Evolutionary conservation across 371 early-diverging fungal genomes (phyloP), one percentile per base, ranked within the genome.

Genomic region (Phascolomyces articulosus): DNA sequence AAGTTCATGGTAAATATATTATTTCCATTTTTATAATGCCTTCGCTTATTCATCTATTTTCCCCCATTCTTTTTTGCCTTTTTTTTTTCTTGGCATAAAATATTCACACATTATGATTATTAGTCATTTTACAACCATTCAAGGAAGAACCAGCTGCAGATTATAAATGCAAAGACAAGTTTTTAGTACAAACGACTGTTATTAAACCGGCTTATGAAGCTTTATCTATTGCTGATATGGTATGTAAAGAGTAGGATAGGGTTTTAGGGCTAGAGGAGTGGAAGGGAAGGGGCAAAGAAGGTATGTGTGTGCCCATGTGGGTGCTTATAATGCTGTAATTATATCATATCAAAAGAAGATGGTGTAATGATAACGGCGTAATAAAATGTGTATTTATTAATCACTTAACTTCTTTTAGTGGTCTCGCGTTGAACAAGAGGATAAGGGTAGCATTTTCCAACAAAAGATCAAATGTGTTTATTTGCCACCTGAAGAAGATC

Each of bases 91-190:
- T 51, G 47, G 47, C 47, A 47, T 13, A 34, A 9, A 2, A 34
- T 34, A 34, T 44, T n/a, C 16, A 15, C 44, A 44, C 44, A 0
- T n/a, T n/a, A 41, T 44, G 8, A 13, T 44, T 44, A 4, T 44
- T 44, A 87, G 93, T 94, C 11, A 78, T 91, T 53, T 74, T 93
- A 65, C 94, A 94, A 71, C 88, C 92, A 1, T 84, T 90, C 77
- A 79, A 80, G 64, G 90, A 90, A 59, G 93, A 91, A 38, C 88
- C 87, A 10, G 81, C 90, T 29, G 66, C 73, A 0, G 91, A 89
- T 59, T 80, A 70, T 63, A 90, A 88, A 56, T 91, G 92, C 78
- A 90, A 88, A 66, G 96, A 95, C 86, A 95, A 95, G 79, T 95
- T 95, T 67, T 72, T 94, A 31, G 85, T 95, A 20, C 90, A 93